phyloP scores from a whole-genome alignment of 768 basidiomycete genomes.

The Asterophora parasitica region DNA sequence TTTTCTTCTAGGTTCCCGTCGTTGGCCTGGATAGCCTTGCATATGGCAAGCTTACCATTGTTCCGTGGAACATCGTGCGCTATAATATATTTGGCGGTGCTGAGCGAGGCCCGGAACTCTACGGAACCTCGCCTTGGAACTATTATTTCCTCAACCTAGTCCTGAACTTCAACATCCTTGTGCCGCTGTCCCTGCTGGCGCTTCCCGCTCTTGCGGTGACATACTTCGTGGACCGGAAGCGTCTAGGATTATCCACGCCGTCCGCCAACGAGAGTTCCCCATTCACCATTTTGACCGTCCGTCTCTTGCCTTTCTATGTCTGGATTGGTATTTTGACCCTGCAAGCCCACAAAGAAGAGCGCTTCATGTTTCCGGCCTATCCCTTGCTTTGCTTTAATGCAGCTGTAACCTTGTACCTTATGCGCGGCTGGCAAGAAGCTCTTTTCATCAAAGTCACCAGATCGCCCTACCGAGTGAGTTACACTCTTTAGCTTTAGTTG shows the following conservation, averaged over 20 bases:
- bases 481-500: background rate
- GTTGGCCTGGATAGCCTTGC: slow-evolving; percentile 78
- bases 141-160: slow-evolving; percentile 88
- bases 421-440: slow-evolving; percentile 83
- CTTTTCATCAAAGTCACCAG: slow-evolving; percentile 69
- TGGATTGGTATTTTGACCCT: slow-evolving; percentile 77
- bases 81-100: slow-evolving; percentile 90
- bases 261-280: slow-evolving; percentile 66
- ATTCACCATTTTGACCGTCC: slow-evolving; percentile 67
- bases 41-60: slow-evolving; percentile 74
- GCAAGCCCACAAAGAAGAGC: slow-evolving; percentile 95
- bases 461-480: slow-evolving; percentile 78
- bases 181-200: slow-evolving; percentile 76
- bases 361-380: slow-evolving; percentile 97
- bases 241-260: slow-evolving; percentile 55
- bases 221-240: slow-evolving; percentile 66
- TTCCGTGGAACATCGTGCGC: slow-evolving; percentile 88
- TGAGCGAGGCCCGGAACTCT: slow-evolving; percentile 83
- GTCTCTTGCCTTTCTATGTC: slow-evolving; percentile 88
- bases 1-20: slow-evolving; percentile 70
- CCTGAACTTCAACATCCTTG: slow-evolving; percentile 89
- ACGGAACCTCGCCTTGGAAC: slow-evolving; percentile 84
- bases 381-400: slow-evolving; percentile 93
- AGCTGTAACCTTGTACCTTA: slow-evolving; percentile 78
- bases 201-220: slow-evolving; percentile 77